Conservation (phyloP, 306 rosid species). For the Cucurbita maxima region DNA sequence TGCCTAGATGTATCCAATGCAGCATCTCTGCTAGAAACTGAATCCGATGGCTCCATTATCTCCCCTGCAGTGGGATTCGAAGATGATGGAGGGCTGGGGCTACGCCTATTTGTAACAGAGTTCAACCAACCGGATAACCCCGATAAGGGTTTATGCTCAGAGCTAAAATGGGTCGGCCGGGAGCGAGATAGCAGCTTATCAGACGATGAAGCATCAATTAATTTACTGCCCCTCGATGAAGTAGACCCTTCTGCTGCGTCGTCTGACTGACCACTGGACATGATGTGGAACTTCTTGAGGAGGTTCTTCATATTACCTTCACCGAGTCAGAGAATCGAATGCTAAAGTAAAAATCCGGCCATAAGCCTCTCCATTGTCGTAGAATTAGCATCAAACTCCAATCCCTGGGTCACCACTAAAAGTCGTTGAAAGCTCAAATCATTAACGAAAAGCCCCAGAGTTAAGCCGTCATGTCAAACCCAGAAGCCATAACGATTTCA, state of each 20-base stretch:
- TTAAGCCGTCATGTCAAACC: constrained; percentile 19
- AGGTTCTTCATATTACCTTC: constrained; percentile 67
- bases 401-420: constrained; percentile 20
- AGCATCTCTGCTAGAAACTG: constrained; percentile 37
- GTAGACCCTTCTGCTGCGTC: constrained; percentile 41
- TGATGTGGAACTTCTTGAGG: constrained; percentile 73
- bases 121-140: constrained; percentile 68
- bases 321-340: constrained; percentile 16
- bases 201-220: constrained; percentile 32
- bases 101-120: constrained; percentile 48
- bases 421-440: constrained; percentile 14
- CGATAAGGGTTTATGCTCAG: constrained; percentile 50
- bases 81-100: constrained; percentile 36
- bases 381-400: constrained; percentile 49
- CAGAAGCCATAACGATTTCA: constrained; percentile 24
- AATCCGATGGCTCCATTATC: constrained; percentile 42
- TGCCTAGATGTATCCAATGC: constrained; percentile 36
- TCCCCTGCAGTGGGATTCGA: constrained; percentile 28
- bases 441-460: constrained; percentile 10
- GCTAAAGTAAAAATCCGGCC: constrained; percentile 42
- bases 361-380: constrained; percentile 54
- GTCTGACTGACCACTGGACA: constrained; percentile 48
- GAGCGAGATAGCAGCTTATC: constrained; percentile 29
- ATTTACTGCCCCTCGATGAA: constrained; percentile 46
- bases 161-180: constrained; percentile 20